Base-by-base conservation (phyloP, 768 basidiomycete species). In the Pulveroboletus sp. region DNA sequence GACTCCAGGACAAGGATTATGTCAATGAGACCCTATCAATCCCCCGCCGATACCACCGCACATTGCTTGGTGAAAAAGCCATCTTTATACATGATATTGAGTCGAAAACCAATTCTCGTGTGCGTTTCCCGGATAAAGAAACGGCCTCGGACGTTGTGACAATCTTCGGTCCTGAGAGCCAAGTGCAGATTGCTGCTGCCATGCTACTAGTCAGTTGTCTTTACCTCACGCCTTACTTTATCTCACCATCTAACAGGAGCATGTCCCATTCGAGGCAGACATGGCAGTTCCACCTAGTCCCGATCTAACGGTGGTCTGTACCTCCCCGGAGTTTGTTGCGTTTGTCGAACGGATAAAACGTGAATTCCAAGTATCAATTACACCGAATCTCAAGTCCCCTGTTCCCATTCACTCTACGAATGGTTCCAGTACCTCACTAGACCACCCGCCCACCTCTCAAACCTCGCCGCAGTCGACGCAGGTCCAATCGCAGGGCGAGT, bases 11-110 rank as follows among this genome's bases (percentile, higher is more conserved):
- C 69, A 96, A 95, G 71, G 95, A 99, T 66, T 99, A 90, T 68
- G 86, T 91, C 54, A 85, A 88, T 57, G 94, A 97, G 70, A 91
- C 88, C 15, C 84, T 98, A 43, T 84, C 88, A 17, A 93, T 99
- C 66, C 94, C 94, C 51, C 80, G 94, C 46, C 82, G 91, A 59
- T 96, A 97, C 73, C 95, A 99, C 64, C 87, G 94, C 53, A 94
- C 90, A 18, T 72, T 99, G 5, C 77, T 97, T 21, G 94, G 95
- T 50, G 95, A 99, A 72, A 97, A 96, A 73, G 83, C 82, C 60
- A 95, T 97, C 57, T 96, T 97, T 69, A 93, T 98, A 47, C 93
- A 85, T 61, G 94, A 99, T 65, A 97, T 98, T 59, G 94, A 98
- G 71, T 79, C 80, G 38, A 97, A 97, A 76, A 97, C 94, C 10